These are phyloP conservation scores for Blastobotrys serpentis DNA, from an alignment of 1,139 yeast genomes.

Conservation along the genomic window DNA sequence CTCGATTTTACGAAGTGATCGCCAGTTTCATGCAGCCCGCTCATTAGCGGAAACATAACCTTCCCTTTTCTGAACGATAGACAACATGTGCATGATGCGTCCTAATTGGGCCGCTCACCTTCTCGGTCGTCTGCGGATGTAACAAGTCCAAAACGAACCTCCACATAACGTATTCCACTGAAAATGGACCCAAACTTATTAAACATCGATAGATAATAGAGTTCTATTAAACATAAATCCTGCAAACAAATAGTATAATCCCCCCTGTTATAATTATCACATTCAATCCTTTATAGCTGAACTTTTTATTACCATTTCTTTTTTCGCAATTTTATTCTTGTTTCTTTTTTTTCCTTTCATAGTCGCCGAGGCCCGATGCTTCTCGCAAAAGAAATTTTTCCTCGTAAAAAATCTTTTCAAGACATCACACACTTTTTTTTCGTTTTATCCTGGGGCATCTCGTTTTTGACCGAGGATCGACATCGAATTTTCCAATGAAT, in stretches of 20 bases:
- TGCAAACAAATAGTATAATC: not conserved
- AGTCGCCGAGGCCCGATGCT: too few species aligned
- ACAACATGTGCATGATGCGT: not conserved
- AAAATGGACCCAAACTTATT: too few species aligned
- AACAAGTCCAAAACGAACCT: too few species aligned
- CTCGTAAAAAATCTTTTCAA: not conserved
- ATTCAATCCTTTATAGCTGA: too few species aligned
- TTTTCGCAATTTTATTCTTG: not conserved
- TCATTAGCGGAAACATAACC: not conserved
- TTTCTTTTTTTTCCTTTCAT: not conserved
- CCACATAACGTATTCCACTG: too few species aligned
- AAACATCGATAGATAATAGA: too few species aligned
- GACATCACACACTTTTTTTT: too few species aligned
- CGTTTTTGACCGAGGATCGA: not conserved
- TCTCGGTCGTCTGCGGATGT: not conserved
- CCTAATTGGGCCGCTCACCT: not conserved
- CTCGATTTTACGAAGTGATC: not conserved
- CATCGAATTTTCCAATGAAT: too few species aligned
- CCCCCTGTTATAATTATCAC: too few species aligned
- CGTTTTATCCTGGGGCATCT: too few species aligned
- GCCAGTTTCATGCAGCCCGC: slow-evolving; percentile 2
- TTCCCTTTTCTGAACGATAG: not conserved
- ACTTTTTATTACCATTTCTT: too few species aligned
- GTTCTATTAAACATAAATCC: not conserved
- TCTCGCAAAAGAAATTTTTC: not conserved